These are phyloP conservation scores for Linnemannia exigua DNA, from an alignment of 192 early-diverging fungal species.

Conservation along the genomic window DNA sequence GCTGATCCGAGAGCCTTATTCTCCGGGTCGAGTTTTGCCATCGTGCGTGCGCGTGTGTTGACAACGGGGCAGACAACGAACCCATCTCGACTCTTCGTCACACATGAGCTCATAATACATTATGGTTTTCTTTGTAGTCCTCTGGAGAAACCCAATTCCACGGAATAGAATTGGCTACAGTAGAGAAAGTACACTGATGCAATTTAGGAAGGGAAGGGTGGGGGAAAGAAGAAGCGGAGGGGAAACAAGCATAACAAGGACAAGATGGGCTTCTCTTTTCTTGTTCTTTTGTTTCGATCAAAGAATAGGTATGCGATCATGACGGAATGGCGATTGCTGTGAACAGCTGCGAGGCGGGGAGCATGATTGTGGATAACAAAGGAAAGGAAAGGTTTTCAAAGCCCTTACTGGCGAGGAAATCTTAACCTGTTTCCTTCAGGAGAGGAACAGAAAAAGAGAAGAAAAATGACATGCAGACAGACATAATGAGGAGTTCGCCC, in stretches of 20 bases:
- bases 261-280: not conserved
- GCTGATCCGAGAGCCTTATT: conserved; percentile 3
- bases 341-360: not conserved
- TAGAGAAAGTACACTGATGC: not conserved
- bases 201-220: not conserved
- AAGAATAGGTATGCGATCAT: not conserved
- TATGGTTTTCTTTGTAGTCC: not conserved
- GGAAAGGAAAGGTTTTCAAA: not conserved
- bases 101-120: conserved; percentile 2
- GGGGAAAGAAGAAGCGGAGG: not conserved
- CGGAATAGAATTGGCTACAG: not conserved
- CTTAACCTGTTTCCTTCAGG: not conserved
- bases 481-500: not conserved
- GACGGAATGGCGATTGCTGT: not conserved
- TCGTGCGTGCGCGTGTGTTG: conserved; percentile 5
- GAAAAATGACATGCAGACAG: not conserved
- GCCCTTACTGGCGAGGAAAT: not conserved
- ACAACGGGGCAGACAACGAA: not conserved
- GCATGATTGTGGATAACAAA: not conserved
- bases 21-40: conserved; percentile 5
- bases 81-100: conserved; percentile 4
- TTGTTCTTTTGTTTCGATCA: not conserved
- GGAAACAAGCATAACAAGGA: not conserved
- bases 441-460: not conserved
- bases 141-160: conserved; percentile 9